Evolutionary conservation across 176 grass and related monocot species (phyloP).

Genomic region (Otatea glauca): DNA sequence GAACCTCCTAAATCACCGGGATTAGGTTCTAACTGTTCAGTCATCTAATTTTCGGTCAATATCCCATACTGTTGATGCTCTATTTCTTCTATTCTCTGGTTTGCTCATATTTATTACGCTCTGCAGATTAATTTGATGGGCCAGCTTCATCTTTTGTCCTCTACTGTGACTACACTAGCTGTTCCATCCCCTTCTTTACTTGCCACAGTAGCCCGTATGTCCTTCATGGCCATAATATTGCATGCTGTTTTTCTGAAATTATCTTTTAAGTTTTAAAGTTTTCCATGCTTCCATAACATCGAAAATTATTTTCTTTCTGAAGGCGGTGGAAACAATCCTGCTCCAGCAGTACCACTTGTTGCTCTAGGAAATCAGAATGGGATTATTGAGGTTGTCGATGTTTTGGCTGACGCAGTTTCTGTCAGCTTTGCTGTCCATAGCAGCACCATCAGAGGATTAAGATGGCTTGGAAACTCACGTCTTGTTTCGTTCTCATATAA

Average conservation of each 20-base stretch:
- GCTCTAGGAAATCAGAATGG: slow-evolving; percentile 93
- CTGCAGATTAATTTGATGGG: slow-evolving; percentile 95
- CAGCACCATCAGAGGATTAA: slow-evolving; percentile 77
- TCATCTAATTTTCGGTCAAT: slow-evolving; percentile 33
- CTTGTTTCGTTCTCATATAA: slow-evolving; percentile 96
- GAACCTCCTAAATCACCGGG: background rate
- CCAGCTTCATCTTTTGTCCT: slow-evolving; percentile 99
- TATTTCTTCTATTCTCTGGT: slow-evolving; percentile 10
- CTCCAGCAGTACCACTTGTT: slow-evolving; percentile 96
- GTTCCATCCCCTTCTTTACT: slow-evolving; percentile 96
- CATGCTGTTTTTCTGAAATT: slow-evolving; percentile 46
- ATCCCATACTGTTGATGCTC: background rate
- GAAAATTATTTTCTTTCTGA: slow-evolving; percentile 52
- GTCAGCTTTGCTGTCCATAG: slow-evolving; percentile 90
- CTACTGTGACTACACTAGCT: slow-evolving; percentile 92
- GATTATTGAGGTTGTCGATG: slow-evolving; percentile 85
- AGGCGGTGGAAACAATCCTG: slow-evolving; percentile 99
- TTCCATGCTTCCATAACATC: slow-evolving; percentile 12
- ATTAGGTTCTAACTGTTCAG: slow-evolving; percentile 16
- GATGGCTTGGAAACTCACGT: slow-evolving; percentile 98
- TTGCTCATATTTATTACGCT: slow-evolving; percentile 47
- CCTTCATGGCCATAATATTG: slow-evolving; percentile 33
- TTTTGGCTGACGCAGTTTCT: slow-evolving; percentile 81
- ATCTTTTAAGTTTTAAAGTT: slow-evolving; percentile 37
- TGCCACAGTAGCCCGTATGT: slow-evolving; percentile 94